Conservation (phyloP, 805 yeast species). For the Yarrowia porcina region DNA sequence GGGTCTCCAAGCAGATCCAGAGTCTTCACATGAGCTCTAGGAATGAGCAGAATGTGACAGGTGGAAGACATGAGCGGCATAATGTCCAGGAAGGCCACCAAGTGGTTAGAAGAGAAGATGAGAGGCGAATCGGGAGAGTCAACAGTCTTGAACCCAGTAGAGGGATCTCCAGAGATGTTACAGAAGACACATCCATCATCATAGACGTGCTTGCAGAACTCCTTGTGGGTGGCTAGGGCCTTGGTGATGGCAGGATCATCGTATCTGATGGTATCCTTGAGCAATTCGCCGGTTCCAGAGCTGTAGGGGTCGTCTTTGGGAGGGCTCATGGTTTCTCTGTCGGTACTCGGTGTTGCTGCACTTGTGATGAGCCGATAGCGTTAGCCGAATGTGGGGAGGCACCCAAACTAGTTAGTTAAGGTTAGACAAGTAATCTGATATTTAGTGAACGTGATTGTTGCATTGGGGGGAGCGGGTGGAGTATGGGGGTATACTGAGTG, state of each 20-base stretch:
- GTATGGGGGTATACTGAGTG: too few species aligned
- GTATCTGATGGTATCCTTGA: slow-evolving; percentile 16
- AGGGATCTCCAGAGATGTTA: slow-evolving; percentile 32
- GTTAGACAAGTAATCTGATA: not conserved
- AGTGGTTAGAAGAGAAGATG: slow-evolving; percentile 35
- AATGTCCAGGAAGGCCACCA: slow-evolving; percentile 40
- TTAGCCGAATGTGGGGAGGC: slow-evolving; percentile 19
- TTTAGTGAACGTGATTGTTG: not conserved
- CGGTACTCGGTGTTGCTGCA: not conserved
- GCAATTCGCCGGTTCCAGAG: not conserved
- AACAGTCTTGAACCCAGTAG: slow-evolving; percentile 27
- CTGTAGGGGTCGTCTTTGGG: slow-evolving; percentile 13
- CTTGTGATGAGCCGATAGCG: slow-evolving; percentile 16
- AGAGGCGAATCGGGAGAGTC: slow-evolving; percentile 31
- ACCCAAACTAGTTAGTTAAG: slow-evolving; percentile 1
- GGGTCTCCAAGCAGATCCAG: slow-evolving; percentile 34
- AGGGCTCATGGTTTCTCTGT: not conserved
- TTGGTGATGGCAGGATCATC: slow-evolving; percentile 18
- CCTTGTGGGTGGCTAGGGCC: slow-evolving; percentile 18
- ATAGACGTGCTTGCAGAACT: slow-evolving; percentile 18
- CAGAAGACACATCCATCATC: slow-evolving; percentile 35
- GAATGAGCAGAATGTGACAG: slow-evolving; percentile 40
- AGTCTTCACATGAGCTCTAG: slow-evolving; percentile 37
- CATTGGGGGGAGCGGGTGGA: too few species aligned
- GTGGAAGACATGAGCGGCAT: slow-evolving; percentile 40